phyloP scores from a whole-genome alignment of 495 filamentous ascomycete genomes.

The Aspergillus nanangensis region DNA sequence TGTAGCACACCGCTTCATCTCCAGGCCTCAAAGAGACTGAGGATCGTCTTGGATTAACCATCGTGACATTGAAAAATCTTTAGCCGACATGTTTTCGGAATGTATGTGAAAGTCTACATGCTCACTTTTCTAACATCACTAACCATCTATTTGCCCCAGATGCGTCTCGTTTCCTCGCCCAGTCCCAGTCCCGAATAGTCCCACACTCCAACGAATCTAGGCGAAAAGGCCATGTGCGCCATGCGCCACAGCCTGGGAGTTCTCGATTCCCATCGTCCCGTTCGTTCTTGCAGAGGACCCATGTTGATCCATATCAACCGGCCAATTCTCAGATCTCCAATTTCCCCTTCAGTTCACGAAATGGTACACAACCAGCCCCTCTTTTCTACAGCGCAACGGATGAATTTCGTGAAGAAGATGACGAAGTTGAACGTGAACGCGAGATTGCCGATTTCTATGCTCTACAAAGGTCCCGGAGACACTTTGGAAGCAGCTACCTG shows the following conservation, averaged over 20 bases:
- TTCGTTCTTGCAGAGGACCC: constrained; percentile 46
- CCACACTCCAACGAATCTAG: constrained; percentile 57
- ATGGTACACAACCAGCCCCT: constrained; percentile 69
- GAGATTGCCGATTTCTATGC: constrained; percentile 93
- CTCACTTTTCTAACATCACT: not conserved
- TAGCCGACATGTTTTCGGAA: constrained; percentile 85
- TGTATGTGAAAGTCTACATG: constrained; percentile 60
- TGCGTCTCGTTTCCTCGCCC: constrained; percentile 94
- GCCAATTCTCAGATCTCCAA: constrained; percentile 64
- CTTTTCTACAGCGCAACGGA: constrained; percentile 87
- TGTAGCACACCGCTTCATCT: not conserved
- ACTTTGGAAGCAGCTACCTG: constrained; percentile 75
- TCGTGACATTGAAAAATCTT: not conserved
- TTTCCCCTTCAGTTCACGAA: constrained; percentile 72
- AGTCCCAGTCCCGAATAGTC: constrained; percentile 87
- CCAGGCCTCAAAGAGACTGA: not conserved
- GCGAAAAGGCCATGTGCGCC: constrained; percentile 45
- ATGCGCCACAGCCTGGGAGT: constrained; percentile 34
- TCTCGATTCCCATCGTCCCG: constrained; percentile 44
- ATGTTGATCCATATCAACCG: constrained; percentile 70
- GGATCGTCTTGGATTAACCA: not conserved
- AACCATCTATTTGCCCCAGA: constrained; percentile 50
- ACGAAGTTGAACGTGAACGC: constrained; percentile 84
- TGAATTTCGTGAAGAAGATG: constrained; percentile 82
- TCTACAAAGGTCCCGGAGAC: constrained; percentile 78